phyloP scores from a whole-genome alignment of 768 basidiomycete species.

The Trametes villosa region DNA sequence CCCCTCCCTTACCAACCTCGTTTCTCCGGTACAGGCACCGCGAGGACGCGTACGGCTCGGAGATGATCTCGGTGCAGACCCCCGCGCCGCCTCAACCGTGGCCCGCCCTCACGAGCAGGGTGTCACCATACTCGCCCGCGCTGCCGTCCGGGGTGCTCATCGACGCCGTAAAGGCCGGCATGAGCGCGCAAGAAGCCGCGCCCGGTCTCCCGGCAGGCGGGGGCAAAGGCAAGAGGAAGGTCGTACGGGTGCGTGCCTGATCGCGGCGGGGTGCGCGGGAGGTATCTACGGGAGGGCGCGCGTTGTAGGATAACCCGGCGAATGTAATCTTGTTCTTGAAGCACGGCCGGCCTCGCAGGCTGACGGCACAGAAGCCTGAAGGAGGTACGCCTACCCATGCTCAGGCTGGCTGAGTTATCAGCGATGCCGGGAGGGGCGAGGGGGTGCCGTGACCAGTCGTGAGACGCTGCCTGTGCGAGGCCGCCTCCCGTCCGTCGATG shows the following conservation, averaged over 20 bases:
- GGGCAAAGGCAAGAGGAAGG: slow-evolving; percentile 81
- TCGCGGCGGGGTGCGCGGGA: not conserved
- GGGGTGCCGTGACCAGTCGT: slow-evolving; percentile 3
- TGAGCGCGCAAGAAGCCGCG: slow-evolving; percentile 63
- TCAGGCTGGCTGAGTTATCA: slow-evolving; percentile 1
- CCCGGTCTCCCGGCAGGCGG: slow-evolving; percentile 36
- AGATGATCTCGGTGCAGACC: too few relatives aligned
- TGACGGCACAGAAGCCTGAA: not conserved
- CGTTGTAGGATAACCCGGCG: slow-evolving; percentile 15
- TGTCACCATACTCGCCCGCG: slow-evolving; percentile 82
- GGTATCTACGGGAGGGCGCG: slow-evolving; percentile 3
- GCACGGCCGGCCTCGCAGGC: not conserved
- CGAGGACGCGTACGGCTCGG: too few relatives aligned
- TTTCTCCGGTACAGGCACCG: too few relatives aligned
- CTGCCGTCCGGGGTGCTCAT: slow-evolving; percentile 78
- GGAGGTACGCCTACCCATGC: not conserved
- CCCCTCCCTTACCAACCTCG: too few relatives aligned
- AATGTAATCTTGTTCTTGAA: slow-evolving; percentile 16
- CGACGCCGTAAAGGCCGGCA: slow-evolving; percentile 84
- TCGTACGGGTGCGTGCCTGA: slow-evolving; percentile 71
- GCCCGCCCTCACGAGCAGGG: slow-evolving; percentile 71
- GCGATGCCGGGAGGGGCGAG: slow-evolving; percentile 15
- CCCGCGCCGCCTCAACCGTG: slow-evolving; percentile 79
- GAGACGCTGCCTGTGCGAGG: slow-evolving; percentile 9
- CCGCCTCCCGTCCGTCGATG: slow-evolving; percentile 16